Evolutionary conservation across 2,329 filamentous ascomycete species (phyloP).

Genomic region (Diplodia intermedia): DNA sequence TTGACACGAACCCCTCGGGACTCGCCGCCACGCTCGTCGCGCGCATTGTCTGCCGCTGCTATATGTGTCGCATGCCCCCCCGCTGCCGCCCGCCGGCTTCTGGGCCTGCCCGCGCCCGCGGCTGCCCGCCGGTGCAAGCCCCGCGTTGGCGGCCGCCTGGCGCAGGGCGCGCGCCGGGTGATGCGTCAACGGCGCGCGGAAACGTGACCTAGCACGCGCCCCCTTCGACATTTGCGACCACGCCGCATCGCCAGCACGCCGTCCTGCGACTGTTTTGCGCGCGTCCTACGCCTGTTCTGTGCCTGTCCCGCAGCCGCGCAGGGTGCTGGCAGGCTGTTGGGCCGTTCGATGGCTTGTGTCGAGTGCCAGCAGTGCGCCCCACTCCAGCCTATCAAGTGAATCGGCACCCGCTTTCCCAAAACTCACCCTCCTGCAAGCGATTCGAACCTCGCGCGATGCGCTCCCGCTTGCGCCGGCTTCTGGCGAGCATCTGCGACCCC

Average conservation of each 20-base stretch:
- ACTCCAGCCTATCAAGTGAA: conserved; percentile 36
- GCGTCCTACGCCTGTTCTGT: conserved; percentile 22
- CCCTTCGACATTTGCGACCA: conserved; percentile 8
- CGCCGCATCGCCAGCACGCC: conserved; percentile 11
- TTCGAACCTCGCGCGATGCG: conserved; percentile 20
- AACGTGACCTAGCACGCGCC: conserved; percentile 25
- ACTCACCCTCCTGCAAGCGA: conserved; percentile 35
- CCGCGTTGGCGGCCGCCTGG: background rate
- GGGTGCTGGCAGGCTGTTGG: conserved; percentile 31
- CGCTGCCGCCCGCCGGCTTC: background rate
- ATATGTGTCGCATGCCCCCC: conserved; percentile 11
- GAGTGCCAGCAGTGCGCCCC: conserved; percentile 31
- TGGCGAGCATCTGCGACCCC: background rate
- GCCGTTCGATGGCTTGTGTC: conserved; percentile 29
- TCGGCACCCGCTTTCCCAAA: conserved; percentile 36
- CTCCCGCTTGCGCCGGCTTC: conserved; percentile 20
- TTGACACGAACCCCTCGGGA: background rate
- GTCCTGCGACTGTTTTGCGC: conserved; percentile 11
- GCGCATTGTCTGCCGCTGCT: conserved; percentile 7
- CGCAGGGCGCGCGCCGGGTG: conserved; percentile 15
- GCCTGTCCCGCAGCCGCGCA: conserved; percentile 27
- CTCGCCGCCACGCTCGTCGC: conserved; percentile 16
- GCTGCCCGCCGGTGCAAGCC: conserved; percentile 1
- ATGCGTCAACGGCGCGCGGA: conserved; percentile 26
- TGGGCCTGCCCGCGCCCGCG: conserved; percentile 14